Evolutionary conservation across 305 asterid species (phyloP).

Genomic region (Fraxinus xanthoxyloides): DNA sequence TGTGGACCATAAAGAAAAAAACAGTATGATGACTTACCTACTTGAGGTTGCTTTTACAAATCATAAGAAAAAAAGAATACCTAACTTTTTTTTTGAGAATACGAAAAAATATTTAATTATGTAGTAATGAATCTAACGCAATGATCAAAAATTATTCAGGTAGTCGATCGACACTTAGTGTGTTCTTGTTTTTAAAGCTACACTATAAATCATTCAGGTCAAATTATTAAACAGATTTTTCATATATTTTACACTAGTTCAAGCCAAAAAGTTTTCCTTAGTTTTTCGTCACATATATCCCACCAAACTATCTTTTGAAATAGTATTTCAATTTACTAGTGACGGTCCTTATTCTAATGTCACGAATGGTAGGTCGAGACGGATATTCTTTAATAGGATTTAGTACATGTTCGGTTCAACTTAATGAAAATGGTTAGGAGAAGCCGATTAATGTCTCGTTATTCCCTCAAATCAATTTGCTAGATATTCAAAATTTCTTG

Average conservation of each 20-base stretch:
- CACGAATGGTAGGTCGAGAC: background rate
- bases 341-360: background rate
- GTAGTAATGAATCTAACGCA: background rate
- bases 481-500: background rate
- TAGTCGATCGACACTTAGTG: background rate
- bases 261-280: background rate
- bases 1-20: constrained; percentile 24
- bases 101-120: background rate
- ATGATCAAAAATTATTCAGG: background rate
- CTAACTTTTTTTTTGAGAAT: background rate
- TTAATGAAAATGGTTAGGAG: background rate
- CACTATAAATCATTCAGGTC: background rate
- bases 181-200: background rate
- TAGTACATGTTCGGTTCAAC: background rate
- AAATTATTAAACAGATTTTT: background rate
- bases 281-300: background rate
- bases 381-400: background rate
- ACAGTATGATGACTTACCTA: constrained; percentile 11
- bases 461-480: background rate
- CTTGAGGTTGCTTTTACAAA: constrained; percentile 6
- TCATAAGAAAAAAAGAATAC: background rate
- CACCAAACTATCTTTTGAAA: background rate
- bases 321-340: background rate
- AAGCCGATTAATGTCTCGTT: background rate
- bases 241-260: background rate